These are phyloP conservation scores for Flammula alnicola DNA, from an alignment of 1,284 basidiomycete species.

Conservation along the genomic window DNA sequence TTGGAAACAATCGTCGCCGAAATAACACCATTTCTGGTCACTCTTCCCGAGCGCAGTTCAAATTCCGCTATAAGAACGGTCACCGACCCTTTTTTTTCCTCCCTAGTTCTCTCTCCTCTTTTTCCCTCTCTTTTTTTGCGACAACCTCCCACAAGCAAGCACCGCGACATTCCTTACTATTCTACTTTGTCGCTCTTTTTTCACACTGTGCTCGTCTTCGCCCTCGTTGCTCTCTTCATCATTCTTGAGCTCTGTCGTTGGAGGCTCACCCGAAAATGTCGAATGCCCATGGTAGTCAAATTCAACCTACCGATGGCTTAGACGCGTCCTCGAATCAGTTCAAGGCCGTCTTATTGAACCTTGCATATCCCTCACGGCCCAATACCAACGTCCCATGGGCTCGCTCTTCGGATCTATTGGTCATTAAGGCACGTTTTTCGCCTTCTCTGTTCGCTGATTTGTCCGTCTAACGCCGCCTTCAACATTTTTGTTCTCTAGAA, in stretches of 20 bases:
- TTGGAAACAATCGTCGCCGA: not conserved
- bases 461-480: not conserved
- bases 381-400: conserved; percentile 12
- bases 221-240: not conserved
- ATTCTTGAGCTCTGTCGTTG: conserved; percentile 2
- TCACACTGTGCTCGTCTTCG: conserved; percentile 1
- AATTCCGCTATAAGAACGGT: conserved; percentile 14
- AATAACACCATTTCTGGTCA: conserved; percentile 12
- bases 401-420: conserved; percentile 6
- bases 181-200: conserved; percentile 8
- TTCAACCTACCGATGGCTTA: conserved; percentile 5
- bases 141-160: not conserved
- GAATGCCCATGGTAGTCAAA: not conserved
- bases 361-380: conserved; percentile 14
- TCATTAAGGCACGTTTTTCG: conserved; percentile 9
- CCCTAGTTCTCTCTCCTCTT: not conserved
- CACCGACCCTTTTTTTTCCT: conserved; percentile 4
- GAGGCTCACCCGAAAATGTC: conserved; percentile 15
- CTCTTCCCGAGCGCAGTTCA: conserved; percentile 14
- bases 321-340: conserved; percentile 6
- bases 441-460: not conserved
- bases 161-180: conserved; percentile 9
- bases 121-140: conserved; percentile 1
- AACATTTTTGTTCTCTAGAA: not conserved
- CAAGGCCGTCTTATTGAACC: conserved; percentile 11